A percentile compares a stretch with the other conserved stretches of the same genome.
Conservation (phyloP, 2,329 filamentous ascomycete genomes). For the Ascochyta rabiei region DNA sequence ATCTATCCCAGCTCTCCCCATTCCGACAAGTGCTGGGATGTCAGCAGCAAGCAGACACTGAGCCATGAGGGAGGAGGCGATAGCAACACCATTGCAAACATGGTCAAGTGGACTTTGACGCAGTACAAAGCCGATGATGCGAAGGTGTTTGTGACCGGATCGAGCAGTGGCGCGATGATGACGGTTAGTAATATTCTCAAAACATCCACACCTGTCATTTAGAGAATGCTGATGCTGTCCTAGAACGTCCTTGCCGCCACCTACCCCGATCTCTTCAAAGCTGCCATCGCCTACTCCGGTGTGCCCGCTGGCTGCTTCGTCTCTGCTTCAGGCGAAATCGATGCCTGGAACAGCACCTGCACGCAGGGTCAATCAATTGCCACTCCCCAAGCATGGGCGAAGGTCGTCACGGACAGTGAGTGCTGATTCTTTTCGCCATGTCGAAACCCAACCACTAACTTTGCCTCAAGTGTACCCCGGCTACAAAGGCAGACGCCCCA, state of each 20-base stretch:
- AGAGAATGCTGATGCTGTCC: constrained; percentile 4
- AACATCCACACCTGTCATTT: neutral
- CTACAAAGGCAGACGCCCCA: constrained; percentile 58
- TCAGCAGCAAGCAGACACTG: constrained; percentile 60
- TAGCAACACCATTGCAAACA: constrained; percentile 63
- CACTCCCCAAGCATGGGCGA: constrained; percentile 57
- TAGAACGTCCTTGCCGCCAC: constrained; percentile 57
- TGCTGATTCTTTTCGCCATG: constrained; percentile 26
- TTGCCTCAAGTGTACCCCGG: constrained; percentile 51
- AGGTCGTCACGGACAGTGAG: constrained; percentile 50
- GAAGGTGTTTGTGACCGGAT: constrained; percentile 62
- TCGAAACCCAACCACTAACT: constrained; percentile 19
- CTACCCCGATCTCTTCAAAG: constrained; percentile 62
- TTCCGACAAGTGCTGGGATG: constrained; percentile 64
- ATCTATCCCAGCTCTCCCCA: constrained; percentile 63
- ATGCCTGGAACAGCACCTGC: constrained; percentile 61
- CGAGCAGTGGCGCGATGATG: constrained; percentile 63
- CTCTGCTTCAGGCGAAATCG: constrained; percentile 49
- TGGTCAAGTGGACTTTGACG: constrained; percentile 61
- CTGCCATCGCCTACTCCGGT: constrained; percentile 59
- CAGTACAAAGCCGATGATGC: constrained; percentile 59
- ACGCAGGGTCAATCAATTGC: constrained; percentile 55
- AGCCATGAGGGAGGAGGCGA: constrained; percentile 65
- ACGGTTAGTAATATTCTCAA: constrained; percentile 41
- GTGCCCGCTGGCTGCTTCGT: constrained; percentile 63